Conservation (phyloP, 495 filamentous ascomycete species). For the Trichoderma asperelloides region DNA sequence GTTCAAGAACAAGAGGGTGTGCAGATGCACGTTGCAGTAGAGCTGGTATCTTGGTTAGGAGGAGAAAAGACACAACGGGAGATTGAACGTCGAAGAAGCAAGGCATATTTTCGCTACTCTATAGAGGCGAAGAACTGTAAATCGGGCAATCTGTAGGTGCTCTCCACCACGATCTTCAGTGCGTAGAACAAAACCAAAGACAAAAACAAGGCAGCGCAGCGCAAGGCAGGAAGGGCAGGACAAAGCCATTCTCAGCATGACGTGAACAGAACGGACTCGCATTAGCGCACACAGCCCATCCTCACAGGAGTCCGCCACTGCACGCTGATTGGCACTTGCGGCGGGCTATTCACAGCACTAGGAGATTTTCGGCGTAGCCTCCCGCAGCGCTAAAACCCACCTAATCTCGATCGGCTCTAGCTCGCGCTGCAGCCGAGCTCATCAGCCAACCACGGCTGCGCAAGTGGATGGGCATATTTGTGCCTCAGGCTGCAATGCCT, state of each 20-base stretch:
- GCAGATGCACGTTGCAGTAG: background rate
- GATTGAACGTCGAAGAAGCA: no score
- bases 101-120: no score
- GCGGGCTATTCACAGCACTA: background rate
- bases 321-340: background rate
- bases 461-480: background rate
- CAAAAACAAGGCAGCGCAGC: no score
- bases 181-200: no score
- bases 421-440: background rate
- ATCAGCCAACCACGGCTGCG: background rate
- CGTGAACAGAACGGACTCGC: background rate
- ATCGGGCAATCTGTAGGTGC: no score
- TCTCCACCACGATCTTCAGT: no score
- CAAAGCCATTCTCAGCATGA: no score
- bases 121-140: no score
- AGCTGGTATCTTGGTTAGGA: no score
- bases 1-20: background rate
- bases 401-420: background rate
- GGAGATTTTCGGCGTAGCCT: background rate
- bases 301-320: background rate
- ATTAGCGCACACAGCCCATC: background rate
- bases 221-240: no score
- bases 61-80: no score
- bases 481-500: background rate
- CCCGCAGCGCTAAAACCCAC: background rate